Base-by-base conservation (phyloP, 2,329 filamentous ascomycete species). In the Onygenales sp. region DNA sequence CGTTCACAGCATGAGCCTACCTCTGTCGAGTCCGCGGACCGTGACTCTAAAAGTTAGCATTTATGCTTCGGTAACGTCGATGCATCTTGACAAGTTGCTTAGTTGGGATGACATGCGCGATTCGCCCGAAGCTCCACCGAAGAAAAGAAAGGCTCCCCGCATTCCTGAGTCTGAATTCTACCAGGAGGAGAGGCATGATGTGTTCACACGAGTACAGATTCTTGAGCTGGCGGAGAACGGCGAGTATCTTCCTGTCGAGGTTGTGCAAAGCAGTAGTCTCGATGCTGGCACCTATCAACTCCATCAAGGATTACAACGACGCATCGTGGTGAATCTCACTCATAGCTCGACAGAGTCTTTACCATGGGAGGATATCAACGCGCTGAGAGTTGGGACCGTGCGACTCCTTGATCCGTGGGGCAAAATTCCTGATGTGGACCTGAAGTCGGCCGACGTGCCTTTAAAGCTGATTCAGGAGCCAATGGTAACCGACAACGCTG, bases 21-120 rank as follows among this genome's bases (percentile, higher is more conserved):
- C 91, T 3, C 77, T 95, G 38, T 86, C 85, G 43, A 87, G 85
- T 46, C 82, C 89, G 1, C 81, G 80, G 21, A 85, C 86, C 46
- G 84, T 89, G 1, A 86, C 83, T 27, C 72, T 98, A 52, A 83
- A 93, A 52, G 87, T 95, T 7, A 89, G 90, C 48, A 87, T 98
- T 56, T 97, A 95, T 67, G 91, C 93, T 14, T 86, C 86, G 64
- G 89, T 95, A 38, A 93, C 89, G 1, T 76, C 85, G 0, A 96
- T 96, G 85, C 93, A 98, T 71, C 79, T 98, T 21, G 93, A 98
- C 69, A 97, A 95, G 73, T 78, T 98, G 50, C 81, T 96, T 10
- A 98, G 93, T 72, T 98, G 93, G 93, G 93, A 98, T 66, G 93
- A 97, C 63, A 96, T 98, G 85, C 84, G 92, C 55, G 92, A 98